Base-by-base conservation (phyloP, 805 yeast species). In the Hanseniaspora osmophila region DNA sequence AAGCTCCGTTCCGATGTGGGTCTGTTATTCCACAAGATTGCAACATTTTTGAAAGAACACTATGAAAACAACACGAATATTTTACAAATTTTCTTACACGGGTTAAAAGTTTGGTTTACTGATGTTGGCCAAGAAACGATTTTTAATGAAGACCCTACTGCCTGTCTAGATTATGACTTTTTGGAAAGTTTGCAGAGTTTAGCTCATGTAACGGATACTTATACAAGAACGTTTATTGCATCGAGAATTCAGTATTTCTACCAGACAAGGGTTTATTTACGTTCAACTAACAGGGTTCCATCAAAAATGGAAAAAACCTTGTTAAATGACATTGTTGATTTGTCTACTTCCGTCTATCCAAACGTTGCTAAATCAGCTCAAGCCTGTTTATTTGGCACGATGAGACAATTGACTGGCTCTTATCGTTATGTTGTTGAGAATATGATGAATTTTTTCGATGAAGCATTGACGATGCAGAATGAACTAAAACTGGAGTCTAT, bases 121-220 rank as follows among this genome's bases (percentile, higher is more conserved):
- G 92, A 86, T 56, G 80, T 81, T 22, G 94, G 95, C 1, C 71
- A 75, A 46, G 94, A 84, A 52, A 65, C 81, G 11, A 61, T 80
- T 0, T 70, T 78, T 43, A 78, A 71, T 38, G 64, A 71, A 3
- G 74, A 77, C 47, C 79, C 77, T 40, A 73, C 65, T 30, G 59
- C 78, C 5, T 64, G 66, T 33, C 66, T 80, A 32, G 75, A 75
- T 41, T 74, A 77, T 48, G 67, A 70, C 0, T 77, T 73, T 54
- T 67, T 80, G 45, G 73, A 73, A 40, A 70, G 72, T 35, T 66
- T 77, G 10, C 88, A 82, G 54, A 67, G 74, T n/a, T 63, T 84
- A 4, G 73, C 80, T 5, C 77, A 83, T 40, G 60, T 76, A 17
- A 64, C 76, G 6, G 78, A 80, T 48, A 84, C 87, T 1, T 80